phyloP scores from a whole-genome alignment of 129 eudicot species.

The Erigeron canadensis region DNA sequence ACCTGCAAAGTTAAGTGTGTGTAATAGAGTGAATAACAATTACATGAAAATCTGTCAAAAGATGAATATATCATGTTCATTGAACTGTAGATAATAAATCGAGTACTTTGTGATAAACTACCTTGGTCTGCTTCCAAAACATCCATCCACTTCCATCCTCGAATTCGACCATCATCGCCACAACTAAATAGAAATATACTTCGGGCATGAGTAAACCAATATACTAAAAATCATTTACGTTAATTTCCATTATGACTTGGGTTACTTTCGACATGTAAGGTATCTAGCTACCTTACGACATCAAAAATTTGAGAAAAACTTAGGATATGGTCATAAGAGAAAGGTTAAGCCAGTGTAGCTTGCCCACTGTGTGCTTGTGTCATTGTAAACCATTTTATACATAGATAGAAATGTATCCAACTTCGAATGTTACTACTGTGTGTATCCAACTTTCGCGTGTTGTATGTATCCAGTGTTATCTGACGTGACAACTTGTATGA shows the following conservation, averaged over 20 bases:
- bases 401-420: neutral
- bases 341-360: neutral
- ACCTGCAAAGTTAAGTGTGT: slow-evolving; percentile 40
- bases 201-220: neutral
- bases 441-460: neutral
- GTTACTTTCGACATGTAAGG: neutral
- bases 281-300: neutral
- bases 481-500: no score
- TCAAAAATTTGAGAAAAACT: no score
- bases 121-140: slow-evolving; percentile 39
- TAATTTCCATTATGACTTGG: no score
- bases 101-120: slow-evolving; percentile 44
- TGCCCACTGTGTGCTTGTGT: neutral
- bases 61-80: neutral
- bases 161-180: slow-evolving; percentile 93
- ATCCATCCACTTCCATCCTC: slow-evolving; percentile 96
- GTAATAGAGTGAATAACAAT: neutral
- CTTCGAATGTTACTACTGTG: neutral
- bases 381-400: neutral
- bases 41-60: neutral
- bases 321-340: no score
- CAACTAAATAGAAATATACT: slow-evolving; percentile 52
- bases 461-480: neutral
- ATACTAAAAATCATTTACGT: neutral
- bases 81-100: neutral